Evolutionary conservation across 768 basidiomycete species (phyloP), one percentile per base, ranked within the genome.

Genomic region (Dentipellis fragilis): DNA sequence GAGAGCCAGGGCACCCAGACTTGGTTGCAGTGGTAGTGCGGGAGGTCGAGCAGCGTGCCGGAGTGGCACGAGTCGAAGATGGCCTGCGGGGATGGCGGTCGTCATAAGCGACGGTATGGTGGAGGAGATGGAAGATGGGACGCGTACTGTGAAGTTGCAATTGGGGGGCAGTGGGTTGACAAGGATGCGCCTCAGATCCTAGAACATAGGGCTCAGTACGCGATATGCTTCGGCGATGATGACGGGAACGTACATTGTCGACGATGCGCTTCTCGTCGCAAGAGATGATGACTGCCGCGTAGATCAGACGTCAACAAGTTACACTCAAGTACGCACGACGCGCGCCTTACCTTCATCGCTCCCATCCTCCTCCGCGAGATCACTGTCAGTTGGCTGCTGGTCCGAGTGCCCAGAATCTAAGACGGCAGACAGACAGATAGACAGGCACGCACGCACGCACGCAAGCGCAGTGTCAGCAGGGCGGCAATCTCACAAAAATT

Each of bases 61-160:
- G 63, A 64, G 17, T 66, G 63, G 23, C 65, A 65, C 2, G 62
- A 57, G 49, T 67, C 65, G 47, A 67, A 59, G 14, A 67, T 47
- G 2, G 63, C 62, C 62, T 64, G 47, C 12, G 21, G n/a, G n/a
- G n/a, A n/a, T 29, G 45, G 36, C 22, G 14, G 34, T 22, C 9
- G 12, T 52, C n/a, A 6, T 49, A 19, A 49, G 48, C 8, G 48
- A 23, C 2, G 23, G 29, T 22, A 49, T 8, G 19, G 48, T 10
- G 22, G 21, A 17, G 16, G n/a, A 6, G 9, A 1, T 45, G 16
- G 42, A 45, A 14, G n/a, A 40, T 29, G 17, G 46, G 14, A 17
- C 22, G 23, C 56, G 12, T 40, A 64, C 63, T 0, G 60, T 54
- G 35, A 67, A 49, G 14, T 21, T 54, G 16, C 48, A 57, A 21